Base-by-base conservation (phyloP, 2,329 filamentous ascomycete genomes). In the Cyphellophora attinorum region DNA sequence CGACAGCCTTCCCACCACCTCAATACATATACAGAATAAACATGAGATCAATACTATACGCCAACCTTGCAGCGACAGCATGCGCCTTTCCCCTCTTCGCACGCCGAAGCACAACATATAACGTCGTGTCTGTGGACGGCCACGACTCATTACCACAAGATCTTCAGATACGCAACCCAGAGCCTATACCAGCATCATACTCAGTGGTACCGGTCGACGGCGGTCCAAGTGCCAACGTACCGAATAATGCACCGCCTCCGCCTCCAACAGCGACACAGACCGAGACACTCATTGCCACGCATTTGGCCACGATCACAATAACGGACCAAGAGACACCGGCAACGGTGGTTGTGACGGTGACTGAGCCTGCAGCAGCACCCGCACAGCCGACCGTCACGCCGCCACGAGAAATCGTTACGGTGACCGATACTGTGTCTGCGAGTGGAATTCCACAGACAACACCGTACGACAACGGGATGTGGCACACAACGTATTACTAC, bases 171-270 rank as follows among this genome's bases (percentile, higher is more conserved):
- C 35, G 41, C 21, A 11, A 19, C 5, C 11, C 25, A 31, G 16
- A 38, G 29, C 31, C 27, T 36, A 18, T 35, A 30, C 38, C 44
- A 14, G 45, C 45, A 28, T 45, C 52, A 21, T 56, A 56, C 39
- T 54, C 53, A 15, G 51, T 56, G 16, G 53, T 56, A 15, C 44
- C 50, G n/a, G 53, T 56, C 12, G 52, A 54, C 38, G 53, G 53
- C 30, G 50, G 51, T 29, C n/a, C n/a, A n/a, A n/a, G n/a, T n/a
- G n/a, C n/a, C n/a, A n/a, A n/a, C n/a, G n/a, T n/a, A n/a, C 39
- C 45, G 44, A 29, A 47, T 41, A 40, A 45, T 38, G n/a, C 33
- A 31, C 15, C 35, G 37, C 13, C 28, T 8, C 12, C 44, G 19
- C 47, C 50, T 27, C 33, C 36, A 18, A 46, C 42, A 10, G 38